These are phyloP conservation scores for Kuraishia borneana DNA, from an alignment of 805 yeast species.

Conservation along the genomic window DNA sequence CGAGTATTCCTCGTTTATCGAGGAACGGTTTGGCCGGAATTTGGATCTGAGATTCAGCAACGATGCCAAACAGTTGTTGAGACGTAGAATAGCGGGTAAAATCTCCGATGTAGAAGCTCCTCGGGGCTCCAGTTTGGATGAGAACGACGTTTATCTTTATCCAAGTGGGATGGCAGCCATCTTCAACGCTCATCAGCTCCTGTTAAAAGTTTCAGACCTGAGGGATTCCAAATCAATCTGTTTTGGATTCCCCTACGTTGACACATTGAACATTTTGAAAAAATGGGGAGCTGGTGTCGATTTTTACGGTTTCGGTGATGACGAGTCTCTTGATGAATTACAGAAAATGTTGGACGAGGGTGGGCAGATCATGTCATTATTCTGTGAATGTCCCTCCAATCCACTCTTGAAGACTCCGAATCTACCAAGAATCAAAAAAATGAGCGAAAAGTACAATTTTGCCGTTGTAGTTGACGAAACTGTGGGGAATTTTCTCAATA, in stretches of 20 bases:
- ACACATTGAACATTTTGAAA: conserved; percentile 72
- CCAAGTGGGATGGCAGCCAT: conserved; percentile 94
- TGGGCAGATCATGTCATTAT: conserved; percentile 60
- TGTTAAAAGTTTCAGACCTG: conserved; percentile 7
- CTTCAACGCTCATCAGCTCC: conserved; percentile 60
- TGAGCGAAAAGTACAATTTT: conserved; percentile 64
- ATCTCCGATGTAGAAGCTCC: conserved; percentile 23
- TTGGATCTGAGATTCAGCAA: conserved; percentile 66
- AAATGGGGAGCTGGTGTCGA: conserved; percentile 91
- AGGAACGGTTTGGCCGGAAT: conserved; percentile 85
- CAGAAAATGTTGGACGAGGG: conserved; percentile 53
- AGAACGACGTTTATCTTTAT: conserved; percentile 68
- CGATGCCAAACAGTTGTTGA: conserved; percentile 66
- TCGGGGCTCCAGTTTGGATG: conserved; percentile 16
- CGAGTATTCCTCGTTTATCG: conserved; percentile 61
- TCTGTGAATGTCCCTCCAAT: conserved; percentile 92
- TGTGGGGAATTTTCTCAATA: conserved; percentile 80
- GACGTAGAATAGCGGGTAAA: conserved; percentile 63
- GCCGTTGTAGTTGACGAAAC: conserved; percentile 89
- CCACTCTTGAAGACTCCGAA: conserved; percentile 87
- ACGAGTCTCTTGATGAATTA: conserved; percentile 50
- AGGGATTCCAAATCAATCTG: conserved; percentile 61
- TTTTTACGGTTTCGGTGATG: conserved; percentile 80
- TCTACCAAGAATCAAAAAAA: conserved; percentile 45
- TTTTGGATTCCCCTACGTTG: conserved; percentile 95